These are phyloP conservation scores for Pterocarpus santalinus DNA, from an alignment of 306 rosid genomes.

Conservation along the genomic window DNA sequence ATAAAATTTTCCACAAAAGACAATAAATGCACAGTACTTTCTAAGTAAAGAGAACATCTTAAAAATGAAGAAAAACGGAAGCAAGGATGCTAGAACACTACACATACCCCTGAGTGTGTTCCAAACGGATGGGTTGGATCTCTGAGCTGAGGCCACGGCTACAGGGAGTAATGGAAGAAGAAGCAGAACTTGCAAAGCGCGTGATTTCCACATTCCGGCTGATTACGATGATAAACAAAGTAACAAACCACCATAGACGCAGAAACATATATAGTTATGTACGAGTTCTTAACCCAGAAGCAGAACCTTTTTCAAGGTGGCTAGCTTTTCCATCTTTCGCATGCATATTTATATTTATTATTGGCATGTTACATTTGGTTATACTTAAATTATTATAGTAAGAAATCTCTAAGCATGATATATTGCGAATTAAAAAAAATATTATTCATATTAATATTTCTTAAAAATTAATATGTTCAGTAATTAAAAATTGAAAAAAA, in stretches of 20 bases:
- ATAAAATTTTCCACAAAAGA: constrained; percentile 1
- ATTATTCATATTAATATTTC: too few relatives aligned
- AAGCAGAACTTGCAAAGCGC: constrained; percentile 57
- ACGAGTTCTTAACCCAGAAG: constrained; percentile 30
- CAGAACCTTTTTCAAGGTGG: constrained; percentile 44
- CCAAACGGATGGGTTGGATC: constrained; percentile 64
- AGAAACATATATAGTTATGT: background rate
- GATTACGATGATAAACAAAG: constrained; percentile 2
- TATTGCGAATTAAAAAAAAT: too few relatives aligned
- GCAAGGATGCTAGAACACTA: background rate
- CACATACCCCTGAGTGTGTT: constrained; percentile 69
- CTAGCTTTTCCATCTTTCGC: background rate
- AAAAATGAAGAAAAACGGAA: background rate
- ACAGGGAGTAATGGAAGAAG: constrained; percentile 53
- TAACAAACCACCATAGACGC: background rate
- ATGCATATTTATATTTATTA: background rate
- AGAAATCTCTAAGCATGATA: too few relatives aligned
- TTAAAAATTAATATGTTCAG: too few relatives aligned
- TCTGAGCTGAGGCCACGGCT: constrained; percentile 74
- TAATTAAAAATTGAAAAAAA: too few relatives aligned
- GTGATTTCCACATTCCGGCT: constrained; percentile 72
- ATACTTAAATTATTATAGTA: too few relatives aligned
- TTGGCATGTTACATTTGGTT: too few relatives aligned
- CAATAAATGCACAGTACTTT: constrained; percentile 16
- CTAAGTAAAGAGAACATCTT: background rate